Evolutionary conservation across 106 monocot species (phyloP).

Genomic region (Amphibolis antarctica): DNA sequence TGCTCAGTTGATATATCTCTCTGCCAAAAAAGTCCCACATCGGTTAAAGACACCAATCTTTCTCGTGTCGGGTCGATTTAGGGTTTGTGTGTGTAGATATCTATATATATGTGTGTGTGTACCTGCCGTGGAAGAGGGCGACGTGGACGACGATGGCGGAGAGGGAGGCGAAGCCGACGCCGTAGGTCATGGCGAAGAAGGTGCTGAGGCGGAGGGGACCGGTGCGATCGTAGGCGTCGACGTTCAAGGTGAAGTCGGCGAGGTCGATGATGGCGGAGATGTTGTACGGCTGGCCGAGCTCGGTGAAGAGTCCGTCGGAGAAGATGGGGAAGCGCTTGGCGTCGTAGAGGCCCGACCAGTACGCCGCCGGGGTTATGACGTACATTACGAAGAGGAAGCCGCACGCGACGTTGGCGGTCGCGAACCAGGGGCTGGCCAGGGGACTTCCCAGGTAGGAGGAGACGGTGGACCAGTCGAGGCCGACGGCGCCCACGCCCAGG

Average conservation of each 20-base stretch:
- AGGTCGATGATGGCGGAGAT: constrained; percentile 20
- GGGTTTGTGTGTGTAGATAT: background rate
- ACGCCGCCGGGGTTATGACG: constrained; percentile 14
- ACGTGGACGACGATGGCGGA: constrained; percentile 17
- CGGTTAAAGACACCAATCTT: too few relatives aligned
- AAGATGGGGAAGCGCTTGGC: constrained; percentile 29
- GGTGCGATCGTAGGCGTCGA: constrained; percentile 11
- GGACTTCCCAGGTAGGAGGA: constrained; percentile 26
- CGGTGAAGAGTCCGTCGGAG: constrained; percentile 23
- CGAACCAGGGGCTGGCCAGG: constrained; percentile 28
- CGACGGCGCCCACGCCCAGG: constrained; percentile 18
- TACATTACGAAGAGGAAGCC: constrained; percentile 19
- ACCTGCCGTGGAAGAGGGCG: constrained; percentile 17
- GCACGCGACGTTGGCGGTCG: constrained; percentile 14
- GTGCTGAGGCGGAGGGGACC: constrained; percentile 22
- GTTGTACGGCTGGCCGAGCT: constrained; percentile 16
- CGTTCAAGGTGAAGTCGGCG: constrained; percentile 13
- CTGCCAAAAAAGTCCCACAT: background rate
- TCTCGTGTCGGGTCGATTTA: too few relatives aligned
- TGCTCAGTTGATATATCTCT: constrained; percentile 26
- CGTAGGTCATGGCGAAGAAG: constrained; percentile 23
- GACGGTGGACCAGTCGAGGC: constrained; percentile 26
- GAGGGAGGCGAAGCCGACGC: constrained; percentile 18
- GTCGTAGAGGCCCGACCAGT: constrained; percentile 22
- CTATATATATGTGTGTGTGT: background rate